Base-by-base conservation (phyloP, 2,329 filamentous ascomycete genomes). In the Fusarium clavum region DNA sequence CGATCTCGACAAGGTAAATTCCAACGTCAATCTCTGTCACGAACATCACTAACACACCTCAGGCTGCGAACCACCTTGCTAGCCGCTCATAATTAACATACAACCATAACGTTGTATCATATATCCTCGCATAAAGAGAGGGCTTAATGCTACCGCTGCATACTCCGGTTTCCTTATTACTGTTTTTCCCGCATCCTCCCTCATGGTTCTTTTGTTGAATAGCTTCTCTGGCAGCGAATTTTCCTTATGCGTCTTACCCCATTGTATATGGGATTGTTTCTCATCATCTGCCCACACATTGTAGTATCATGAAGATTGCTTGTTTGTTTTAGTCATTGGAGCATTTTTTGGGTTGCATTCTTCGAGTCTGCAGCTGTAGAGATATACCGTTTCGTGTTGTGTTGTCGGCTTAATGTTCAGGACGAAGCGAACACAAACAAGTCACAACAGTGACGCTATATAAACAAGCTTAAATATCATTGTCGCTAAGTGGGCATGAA, bases 1-100 rank as follows among this genome's bases (percentile, higher is more conserved):
- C 81, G 96, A 98, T 79, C 87, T 98, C 78, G 94, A 97, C 81
- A 94, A 93, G 88, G 95, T 97, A 82, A 83, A 90, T 51, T 49
- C 24, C 18, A 40, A 12, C 16, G 20, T 9, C 22, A 8, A 14
- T 43, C 6, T 34, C n/a, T 18, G 14, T 40, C 10, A 16, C 20
- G 32, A 12, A 52, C 12, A 14, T n/a, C 49, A 27, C 20, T 53
- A 40, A 54, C 44, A 43, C 22, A 12, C 29, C 10, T 59, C 6
- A 81, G 86, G 86, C 86, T 55, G 86, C 86, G 70, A 87, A 88
- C 75, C 82, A 82, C 72, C 81, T 88, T 66, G 86, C 86, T 45
- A 87, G 80, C 77, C 85, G 86, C 76, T 87, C 86, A 63, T 88
- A 76, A 72, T 73, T 47, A 61, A 55, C 34, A n/a, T 16, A 11